Evolutionary conservation across 2,329 filamentous ascomycete species (phyloP).

Genomic region (Chalaropsis thielavioides): DNA sequence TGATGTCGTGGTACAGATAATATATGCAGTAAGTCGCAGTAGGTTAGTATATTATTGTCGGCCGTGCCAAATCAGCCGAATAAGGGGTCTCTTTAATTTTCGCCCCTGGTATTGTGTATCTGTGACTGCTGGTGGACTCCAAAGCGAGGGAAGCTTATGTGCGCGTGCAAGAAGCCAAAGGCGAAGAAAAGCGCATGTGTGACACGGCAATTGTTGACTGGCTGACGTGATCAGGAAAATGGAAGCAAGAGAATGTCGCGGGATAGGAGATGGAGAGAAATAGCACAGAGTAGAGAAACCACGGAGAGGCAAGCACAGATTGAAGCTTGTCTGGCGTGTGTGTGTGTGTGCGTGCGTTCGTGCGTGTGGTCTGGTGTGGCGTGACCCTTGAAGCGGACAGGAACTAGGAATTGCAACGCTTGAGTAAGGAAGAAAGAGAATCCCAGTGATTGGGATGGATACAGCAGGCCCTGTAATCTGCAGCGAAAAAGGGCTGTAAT

Average conservation of each 20-base stretch:
- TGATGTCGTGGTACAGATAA: slow-evolving; percentile 2
- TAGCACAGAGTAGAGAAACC: too few species aligned
- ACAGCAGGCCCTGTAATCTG: background rate
- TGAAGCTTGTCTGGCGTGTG: background rate
- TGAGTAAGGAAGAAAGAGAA: background rate
- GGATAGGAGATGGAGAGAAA: background rate
- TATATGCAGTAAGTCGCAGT: background rate
- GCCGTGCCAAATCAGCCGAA: background rate
- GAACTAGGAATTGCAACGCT: background rate
- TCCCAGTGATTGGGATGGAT: background rate
- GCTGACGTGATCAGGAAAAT: too few species aligned
- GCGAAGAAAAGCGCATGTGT: background rate
- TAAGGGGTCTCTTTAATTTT: background rate
- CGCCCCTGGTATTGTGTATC: background rate
- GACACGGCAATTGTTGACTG: too few species aligned
- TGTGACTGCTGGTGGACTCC: background rate
- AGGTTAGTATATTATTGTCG: slow-evolving; percentile 2
- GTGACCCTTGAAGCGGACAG: background rate
- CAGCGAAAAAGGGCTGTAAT: background rate
- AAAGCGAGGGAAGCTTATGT: background rate
- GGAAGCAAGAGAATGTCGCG: background rate
- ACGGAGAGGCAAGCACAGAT: too few species aligned
- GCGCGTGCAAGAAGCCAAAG: background rate
- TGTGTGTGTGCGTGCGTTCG: background rate
- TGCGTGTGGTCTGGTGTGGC: background rate